Conservation (phyloP, 2,329 filamentous ascomycete genomes). For the Mollisiaceae sp. region DNA sequence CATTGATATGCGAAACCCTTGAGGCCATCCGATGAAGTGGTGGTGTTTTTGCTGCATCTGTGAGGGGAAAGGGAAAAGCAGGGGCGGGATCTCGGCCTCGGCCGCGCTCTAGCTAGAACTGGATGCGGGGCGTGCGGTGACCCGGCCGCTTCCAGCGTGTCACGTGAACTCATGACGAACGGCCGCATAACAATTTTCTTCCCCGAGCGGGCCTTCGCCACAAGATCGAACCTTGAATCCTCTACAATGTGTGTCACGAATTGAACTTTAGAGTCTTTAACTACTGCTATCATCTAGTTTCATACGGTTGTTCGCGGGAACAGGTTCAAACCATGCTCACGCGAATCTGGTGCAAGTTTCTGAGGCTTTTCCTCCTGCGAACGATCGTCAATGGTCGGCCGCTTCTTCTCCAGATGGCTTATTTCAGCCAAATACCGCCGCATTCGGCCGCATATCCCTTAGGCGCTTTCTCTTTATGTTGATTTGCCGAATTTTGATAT, state of each 20-base stretch:
- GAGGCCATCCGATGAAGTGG: no score
- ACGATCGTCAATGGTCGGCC: not conserved
- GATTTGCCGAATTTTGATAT: not conserved
- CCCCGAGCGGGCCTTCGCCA: not conserved
- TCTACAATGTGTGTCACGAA: no score
- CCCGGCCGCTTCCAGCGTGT: not conserved
- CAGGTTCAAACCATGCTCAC: no score
- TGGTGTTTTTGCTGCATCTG: no score
- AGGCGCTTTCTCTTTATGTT: not conserved
- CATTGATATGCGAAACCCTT: no score
- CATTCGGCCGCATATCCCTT: not conserved
- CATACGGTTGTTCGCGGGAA: no score
- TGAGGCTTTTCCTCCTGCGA: not conserved
- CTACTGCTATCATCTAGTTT: no score
- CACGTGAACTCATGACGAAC: not conserved
- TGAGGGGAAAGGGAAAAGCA: no score
- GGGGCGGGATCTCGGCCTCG: not conserved
- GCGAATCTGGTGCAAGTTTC: not conserved
- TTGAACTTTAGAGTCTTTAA: no score
- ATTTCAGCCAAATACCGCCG: not conserved
- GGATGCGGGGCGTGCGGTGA: not conserved
- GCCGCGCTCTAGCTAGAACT: not conserved
- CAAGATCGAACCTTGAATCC: not conserved
- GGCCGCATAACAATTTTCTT: not conserved
- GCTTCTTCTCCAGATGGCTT: not conserved